Conservation (phyloP, 208 protist species). For the Porcisia hertigi region DNA sequence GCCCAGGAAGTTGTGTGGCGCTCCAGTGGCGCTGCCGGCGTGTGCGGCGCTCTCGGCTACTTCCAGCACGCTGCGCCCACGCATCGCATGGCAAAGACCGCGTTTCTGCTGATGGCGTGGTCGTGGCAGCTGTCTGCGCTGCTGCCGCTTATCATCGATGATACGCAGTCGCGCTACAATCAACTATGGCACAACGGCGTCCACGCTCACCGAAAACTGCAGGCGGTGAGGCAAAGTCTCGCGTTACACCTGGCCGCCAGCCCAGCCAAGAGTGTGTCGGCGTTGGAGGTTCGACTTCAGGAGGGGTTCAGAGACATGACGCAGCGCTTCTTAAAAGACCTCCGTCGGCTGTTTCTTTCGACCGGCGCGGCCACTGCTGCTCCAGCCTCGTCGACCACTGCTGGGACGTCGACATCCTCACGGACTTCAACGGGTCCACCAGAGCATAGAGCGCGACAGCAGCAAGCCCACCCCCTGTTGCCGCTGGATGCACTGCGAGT, state of each 20-base stretch:
- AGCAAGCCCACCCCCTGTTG: background rate
- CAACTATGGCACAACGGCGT: conserved; percentile 11
- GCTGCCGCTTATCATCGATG: conserved; percentile 30
- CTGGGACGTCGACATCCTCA: background rate
- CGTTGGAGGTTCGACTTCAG: conserved; percentile 32
- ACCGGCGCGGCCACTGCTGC: background rate
- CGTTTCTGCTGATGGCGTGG: conserved; percentile 64
- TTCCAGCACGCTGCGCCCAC: conserved; percentile 51
- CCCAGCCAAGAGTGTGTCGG: conserved; percentile 21
- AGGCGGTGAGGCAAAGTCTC: conserved; percentile 22
- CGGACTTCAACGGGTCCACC: background rate
- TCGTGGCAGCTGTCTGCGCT: conserved; percentile 45
- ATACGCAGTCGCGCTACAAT: conserved; percentile 11
- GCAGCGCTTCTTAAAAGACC: conserved; percentile 45
- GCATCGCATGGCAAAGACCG: conserved; percentile 35
- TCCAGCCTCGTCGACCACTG: background rate
- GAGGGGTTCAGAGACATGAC: conserved; percentile 30
- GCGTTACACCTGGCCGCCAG: conserved; percentile 21
- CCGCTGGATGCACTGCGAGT: conserved; percentile 28
- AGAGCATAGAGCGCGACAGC: background rate
- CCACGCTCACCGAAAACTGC: conserved; percentile 14
- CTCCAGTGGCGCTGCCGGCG: conserved; percentile 41
- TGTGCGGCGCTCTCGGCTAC: conserved; percentile 29
- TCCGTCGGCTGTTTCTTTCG: conserved; percentile 42
- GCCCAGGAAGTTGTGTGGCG: conserved; percentile 49